Evolutionary conservation across 352 stramenopile genomes (phyloP).

Genomic region (Pythium aquatile): DNA sequence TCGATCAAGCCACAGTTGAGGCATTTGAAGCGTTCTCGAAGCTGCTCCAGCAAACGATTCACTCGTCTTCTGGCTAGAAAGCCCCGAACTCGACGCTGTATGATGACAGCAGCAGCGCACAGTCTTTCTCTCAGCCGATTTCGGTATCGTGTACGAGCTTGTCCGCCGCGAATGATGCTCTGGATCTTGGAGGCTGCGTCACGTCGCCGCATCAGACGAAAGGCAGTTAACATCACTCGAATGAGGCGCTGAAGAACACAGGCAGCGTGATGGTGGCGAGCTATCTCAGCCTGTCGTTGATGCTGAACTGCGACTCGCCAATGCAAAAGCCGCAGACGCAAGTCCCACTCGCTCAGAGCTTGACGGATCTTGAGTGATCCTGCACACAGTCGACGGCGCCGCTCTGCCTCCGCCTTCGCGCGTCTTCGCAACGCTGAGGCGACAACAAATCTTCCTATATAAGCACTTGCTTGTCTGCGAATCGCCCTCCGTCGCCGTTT

Average conservation of each 20-base stretch:
- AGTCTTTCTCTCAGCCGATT: neutral
- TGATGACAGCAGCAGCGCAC: slow-evolving; percentile 18
- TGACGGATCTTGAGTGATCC: neutral
- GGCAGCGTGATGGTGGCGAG: slow-evolving; percentile 7
- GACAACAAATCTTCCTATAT: neutral
- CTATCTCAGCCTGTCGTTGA: neutral
- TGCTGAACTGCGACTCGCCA: neutral
- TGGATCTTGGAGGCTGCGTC: slow-evolving; percentile 23
- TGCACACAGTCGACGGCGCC: neutral
- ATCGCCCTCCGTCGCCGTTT: neutral
- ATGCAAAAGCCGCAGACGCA: neutral
- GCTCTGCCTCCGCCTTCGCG: neutral
- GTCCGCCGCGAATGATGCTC: slow-evolving; percentile 11
- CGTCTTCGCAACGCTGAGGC: neutral
- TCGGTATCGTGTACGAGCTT: neutral
- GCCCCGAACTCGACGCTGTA: slow-evolving; percentile 35
- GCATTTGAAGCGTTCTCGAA: slow-evolving; percentile 54
- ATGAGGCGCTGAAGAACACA: slow-evolving; percentile 26
- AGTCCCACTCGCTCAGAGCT: neutral
- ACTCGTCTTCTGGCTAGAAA: slow-evolving; percentile 26
- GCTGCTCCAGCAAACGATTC: slow-evolving; percentile 24
- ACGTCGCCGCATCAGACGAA: slow-evolving; percentile 20
- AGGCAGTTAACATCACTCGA: slow-evolving; percentile 24
- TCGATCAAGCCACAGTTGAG: slow-evolving; percentile 59
- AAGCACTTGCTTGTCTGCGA: neutral